These are phyloP conservation scores for Tetrahymena malaccensis DNA, from an alignment of 73 alveolate genomes.

Conservation along the genomic window DNA sequence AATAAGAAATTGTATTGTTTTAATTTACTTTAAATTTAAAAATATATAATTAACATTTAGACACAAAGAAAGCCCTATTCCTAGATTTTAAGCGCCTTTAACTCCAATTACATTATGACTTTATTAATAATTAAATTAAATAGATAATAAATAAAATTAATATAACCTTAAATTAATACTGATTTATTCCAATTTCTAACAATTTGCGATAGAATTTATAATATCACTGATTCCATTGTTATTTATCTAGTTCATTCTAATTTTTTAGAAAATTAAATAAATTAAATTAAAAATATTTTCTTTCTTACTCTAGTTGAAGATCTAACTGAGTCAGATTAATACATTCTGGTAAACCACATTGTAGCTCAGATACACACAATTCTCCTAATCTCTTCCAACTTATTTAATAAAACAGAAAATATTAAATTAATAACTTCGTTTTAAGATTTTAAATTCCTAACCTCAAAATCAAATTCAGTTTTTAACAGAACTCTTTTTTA, in stretches of 20 bases:
- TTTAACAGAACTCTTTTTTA: neutral
- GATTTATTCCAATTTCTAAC: neutral
- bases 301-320: neutral
- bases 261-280: no score
- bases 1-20: neutral
- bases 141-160: no score
- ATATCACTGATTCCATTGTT: neutral
- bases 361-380: neutral
- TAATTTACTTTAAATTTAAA: neutral
- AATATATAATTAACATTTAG: neutral
- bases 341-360: neutral
- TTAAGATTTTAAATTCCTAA: neutral
- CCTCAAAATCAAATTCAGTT: neutral
- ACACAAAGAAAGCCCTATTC: neutral
- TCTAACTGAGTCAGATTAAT: neutral
- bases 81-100: neutral
- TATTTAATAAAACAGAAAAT: neutral
- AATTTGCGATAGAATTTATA: neutral
- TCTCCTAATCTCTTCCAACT: neutral
- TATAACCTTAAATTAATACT: neutral
- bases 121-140: no score
- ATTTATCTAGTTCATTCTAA: neutral
- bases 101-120: neutral
- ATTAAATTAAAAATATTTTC: no score
- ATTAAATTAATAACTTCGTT: neutral